A percentile compares a stretch with the other conserved stretches of the same genome.
These are phyloP conservation scores for Thalassia testudinum DNA, from an alignment of 116 monocot species.

Conservation along the genomic window DNA sequence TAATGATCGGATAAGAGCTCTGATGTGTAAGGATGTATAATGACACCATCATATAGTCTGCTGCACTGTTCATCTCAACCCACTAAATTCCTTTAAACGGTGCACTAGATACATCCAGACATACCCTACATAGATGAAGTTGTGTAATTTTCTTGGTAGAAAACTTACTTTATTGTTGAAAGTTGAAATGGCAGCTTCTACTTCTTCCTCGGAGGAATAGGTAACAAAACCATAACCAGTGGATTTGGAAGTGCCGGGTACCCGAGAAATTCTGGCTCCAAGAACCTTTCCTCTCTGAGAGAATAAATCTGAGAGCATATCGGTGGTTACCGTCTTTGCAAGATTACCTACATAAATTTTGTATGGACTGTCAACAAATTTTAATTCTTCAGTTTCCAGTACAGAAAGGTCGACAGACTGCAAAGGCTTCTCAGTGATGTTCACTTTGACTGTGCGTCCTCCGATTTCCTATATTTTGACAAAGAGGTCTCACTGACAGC, in stretches of 20 bases:
- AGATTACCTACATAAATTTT: slow-evolving; percentile 94
- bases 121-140: background rate
- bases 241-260: slow-evolving; percentile 83
- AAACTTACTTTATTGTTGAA: slow-evolving; percentile 65
- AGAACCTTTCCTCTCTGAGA: slow-evolving; percentile 76
- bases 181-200: slow-evolving; percentile 52
- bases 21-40: background rate
- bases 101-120: background rate
- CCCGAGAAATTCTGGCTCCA: slow-evolving; percentile 61
- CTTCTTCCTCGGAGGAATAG: slow-evolving; percentile 82
- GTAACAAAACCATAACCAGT: slow-evolving; percentile 88
- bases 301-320: slow-evolving; percentile 60
- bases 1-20: background rate
- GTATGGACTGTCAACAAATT: slow-evolving; percentile 76
- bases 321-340: slow-evolving; percentile 72
- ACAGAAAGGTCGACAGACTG: slow-evolving; percentile 25
- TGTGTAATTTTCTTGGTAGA: background rate
- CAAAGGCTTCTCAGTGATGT: slow-evolving; percentile 81
- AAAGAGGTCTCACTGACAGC: too few relatives aligned
- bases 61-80: too few relatives aligned
- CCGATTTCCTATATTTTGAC: slow-evolving; percentile 73
- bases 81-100: too few relatives aligned
- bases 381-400: slow-evolving; percentile 51
- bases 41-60: too few relatives aligned
- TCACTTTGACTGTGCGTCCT: slow-evolving; percentile 85